Base-by-base conservation (phyloP, 2,329 filamentous ascomycete genomes). In the Lachnellula occidentalis region DNA sequence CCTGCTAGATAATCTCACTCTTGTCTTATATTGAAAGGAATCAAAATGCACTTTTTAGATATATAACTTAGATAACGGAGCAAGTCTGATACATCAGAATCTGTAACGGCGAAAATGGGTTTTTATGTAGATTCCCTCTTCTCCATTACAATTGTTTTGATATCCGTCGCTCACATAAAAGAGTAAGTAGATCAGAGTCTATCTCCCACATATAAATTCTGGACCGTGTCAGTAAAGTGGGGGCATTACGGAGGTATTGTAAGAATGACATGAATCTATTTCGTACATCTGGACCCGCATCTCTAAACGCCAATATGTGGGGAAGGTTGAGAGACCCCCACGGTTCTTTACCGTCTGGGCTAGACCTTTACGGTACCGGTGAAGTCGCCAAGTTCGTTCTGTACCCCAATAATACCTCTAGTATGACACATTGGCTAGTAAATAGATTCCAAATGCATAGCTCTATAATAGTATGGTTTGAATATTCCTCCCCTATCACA, bases 361-460 rank as follows among this genome's bases (percentile, higher is more conserved):
- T 15, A 71, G 53, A 7, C 68, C 68, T 24, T 59, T 57, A 34
- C 66, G 68, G n/a, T n/a, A n/a, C n/a, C n/a, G n/a, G 36, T 71
- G 68, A n/a, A 70, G 62, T 12, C 63, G 60, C 69, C 68, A 71
- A 43, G 67, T 64, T 47, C 57, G 54, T 50, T 63, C 67, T 1
- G 67, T 69, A 11, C 67, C 68, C 69, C 67, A 70, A 41, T 70
- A 70, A 41, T 70, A 70, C 57, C 69, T 58, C 56, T 65, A 46
- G n/a, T 6, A 17, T 39, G 5, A 9, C 7, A 17, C 8, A 9
- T 17, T 17, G 4, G 4, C 17, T 39, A 39, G 36, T 39, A 39
- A n/a, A 14, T 12, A 19, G 12, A 31, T 1, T 51, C 22, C 12
- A 8, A 45, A n/a, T 22, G 11, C 7, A 43, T 43, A 21, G 19